Evolutionary conservation across 1,284 basidiomycete genomes (phyloP), one percentile per base, ranked within the genome.

Genomic region (Heterobasidion irregulare): DNA sequence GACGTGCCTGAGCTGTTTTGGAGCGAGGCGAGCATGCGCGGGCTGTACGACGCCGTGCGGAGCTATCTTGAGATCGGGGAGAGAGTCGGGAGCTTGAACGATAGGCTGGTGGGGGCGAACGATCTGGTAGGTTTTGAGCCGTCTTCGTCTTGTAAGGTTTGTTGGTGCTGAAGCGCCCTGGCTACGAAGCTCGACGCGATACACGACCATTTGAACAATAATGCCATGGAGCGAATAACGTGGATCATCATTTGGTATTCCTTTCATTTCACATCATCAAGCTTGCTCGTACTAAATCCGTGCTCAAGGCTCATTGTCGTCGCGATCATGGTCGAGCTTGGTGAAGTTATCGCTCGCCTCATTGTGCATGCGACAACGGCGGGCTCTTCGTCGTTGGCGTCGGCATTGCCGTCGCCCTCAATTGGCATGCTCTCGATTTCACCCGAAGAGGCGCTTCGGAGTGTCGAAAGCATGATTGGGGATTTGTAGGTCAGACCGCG

Each of bases 1-100:
- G 93, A 98, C 66, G 90, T 94, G 3, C 94, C 94, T 0, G 94
- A 96, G 66, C 72, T 98, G 50, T 98, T 98, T 70, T 98, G 94
- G 95, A 88, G 84, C 54, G 94, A 97, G 67, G 94, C 94, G 10
- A 92, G 86, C 60, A 72, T 97, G 64, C 89, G 91, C 65, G 89
- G 86, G 50, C 70, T 98, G 36, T 98, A 98, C 68, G 92, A 95
- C 65, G 94, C 94, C 0, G 94, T 96, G 51, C 75, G 94, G 58
- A 94, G 95, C 63, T 98, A 98, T 66, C 89, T 98, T 77, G 94
- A 98, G 71, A 93, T 97, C 53, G 85, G 85, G 46, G 83, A 81
- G 12, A 74, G 95, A 36, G 93, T 96, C 15, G 82, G 89, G 66
- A 90, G 88, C 18, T 71, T 98, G 61, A 97, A 97, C 65, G 94